Evolutionary conservation across 129 eudicot species (phyloP), one percentile per base, ranked within the genome.

Genomic region (Artemisia argyi): DNA sequence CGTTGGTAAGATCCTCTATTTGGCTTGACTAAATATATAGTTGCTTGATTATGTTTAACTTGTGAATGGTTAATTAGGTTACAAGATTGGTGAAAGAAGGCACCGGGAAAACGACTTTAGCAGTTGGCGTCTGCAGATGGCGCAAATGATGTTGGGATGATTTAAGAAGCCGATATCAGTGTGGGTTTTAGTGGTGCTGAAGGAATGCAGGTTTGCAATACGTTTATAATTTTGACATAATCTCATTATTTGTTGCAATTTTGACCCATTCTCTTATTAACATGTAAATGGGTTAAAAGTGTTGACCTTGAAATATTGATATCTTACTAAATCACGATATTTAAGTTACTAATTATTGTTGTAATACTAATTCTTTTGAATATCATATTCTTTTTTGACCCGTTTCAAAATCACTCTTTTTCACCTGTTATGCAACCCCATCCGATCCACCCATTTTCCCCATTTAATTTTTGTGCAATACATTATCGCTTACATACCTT

Each of bases 61-160:
- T 71, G 47, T 61, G 35, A n/a, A 32, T 50, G 12, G 39, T n/a
- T 32, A 73, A 52, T 56, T 60, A 89, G 98, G 98, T 89, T 58
- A 92, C 98, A 26, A 81, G 98, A 82, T 83, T 92, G 63, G 98
- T 92, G 68, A 89, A 87, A 78, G 91, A 92, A 79, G 96, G 98
- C 48, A 92, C 96, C 16, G 96, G 96, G 51, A 89, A 89, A 67
- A 89, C 83, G 7, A 92, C 98, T 1, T 89, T 87, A 81, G 96
- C 98, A 51, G 89, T 87, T 28, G 96, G 96, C n/a, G n/a, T n/a
- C n/a, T n/a, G n/a, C n/a, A 49, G 95, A 92, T 74, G 98, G 96
- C 61, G 98, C 98, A 76, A 92, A 92, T 76, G 98, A 92, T 82
- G 98, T 92, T 71, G 98, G 98, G 67, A 92, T 89, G 96, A 92